Evolutionary conservation across 2,329 filamentous ascomycete species (phyloP), one percentile per base, ranked within the genome.

Genomic region (Aspergillus puulaauensis): DNA sequence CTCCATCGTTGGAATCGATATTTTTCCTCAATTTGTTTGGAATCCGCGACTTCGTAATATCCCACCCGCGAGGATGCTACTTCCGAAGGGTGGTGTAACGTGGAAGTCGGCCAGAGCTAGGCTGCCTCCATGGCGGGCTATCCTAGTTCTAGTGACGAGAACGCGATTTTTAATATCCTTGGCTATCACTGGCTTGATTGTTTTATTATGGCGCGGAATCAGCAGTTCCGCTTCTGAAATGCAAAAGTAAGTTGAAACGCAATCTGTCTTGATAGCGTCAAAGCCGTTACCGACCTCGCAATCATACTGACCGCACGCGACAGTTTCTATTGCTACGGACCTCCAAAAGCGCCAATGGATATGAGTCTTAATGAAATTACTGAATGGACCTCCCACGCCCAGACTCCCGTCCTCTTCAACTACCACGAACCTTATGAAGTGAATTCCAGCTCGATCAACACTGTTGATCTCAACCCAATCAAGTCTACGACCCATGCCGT

Each of bases 321-420:
- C 70, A 98, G 93, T 78, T 97, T 96, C 78, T 96, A 96, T 79
- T 99, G 95, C 81, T 98, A 92, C 84, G 95, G 95, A 12, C 93
- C 95, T 14, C 86, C 89, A 23, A 97, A 96, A 80, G 86, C 95
- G n/a, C 95, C 95, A 53, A 96, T 96, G 87, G 87, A 95, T 64
- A 96, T 99, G 91, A 86, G 90, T 43, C 80, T 89, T 56, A 97
- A 97, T 73, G 95, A 99, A 73, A 89, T 93, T 75, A 88, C 88
- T 61, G 84, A 91, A 64, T 99, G 95, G 95, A 89, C 90, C 65
- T 87, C 86, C 57, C 93, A 96, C 72, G 81, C 95, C 62, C 88
- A 93, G 68, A 98, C 95, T 3, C 95, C 95, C 50, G 92, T 99
- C 66, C 85, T 96, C 64, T 97, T 96, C 82, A 99, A 99, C 79